phyloP scores from a whole-genome alignment of 2,329 filamentous ascomycete genomes.

The Exophiala calicioides region DNA sequence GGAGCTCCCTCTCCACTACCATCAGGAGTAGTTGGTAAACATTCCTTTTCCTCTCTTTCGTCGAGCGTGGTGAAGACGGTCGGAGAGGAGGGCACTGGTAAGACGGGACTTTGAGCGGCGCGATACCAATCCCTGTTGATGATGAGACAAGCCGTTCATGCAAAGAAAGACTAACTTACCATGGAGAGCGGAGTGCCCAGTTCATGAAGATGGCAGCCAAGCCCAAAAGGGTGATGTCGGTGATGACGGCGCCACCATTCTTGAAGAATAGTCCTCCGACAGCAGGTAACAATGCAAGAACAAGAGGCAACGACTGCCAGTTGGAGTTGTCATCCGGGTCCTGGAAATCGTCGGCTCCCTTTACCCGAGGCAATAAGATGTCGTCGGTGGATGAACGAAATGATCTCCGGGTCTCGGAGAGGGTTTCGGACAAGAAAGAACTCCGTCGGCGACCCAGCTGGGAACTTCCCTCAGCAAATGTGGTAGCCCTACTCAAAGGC shows the following conservation, averaged over 20 bases:
- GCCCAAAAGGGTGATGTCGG: slow-evolving; percentile 77
- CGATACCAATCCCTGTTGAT: slow-evolving; percentile 68
- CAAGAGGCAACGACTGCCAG: slow-evolving; percentile 79
- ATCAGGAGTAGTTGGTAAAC: slow-evolving; percentile 10
- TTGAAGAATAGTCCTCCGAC: slow-evolving; percentile 81
- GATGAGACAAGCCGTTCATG: slow-evolving; percentile 15
- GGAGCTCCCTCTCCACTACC: slow-evolving; percentile 2
- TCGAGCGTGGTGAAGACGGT: slow-evolving; percentile 32
- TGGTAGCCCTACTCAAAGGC: slow-evolving; percentile 39
- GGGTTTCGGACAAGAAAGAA: slow-evolving; percentile 75
- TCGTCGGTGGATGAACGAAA: slow-evolving; percentile 69
- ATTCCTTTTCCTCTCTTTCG: slow-evolving; percentile 37
- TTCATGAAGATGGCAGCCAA: slow-evolving; percentile 85
- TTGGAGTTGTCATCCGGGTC: slow-evolving; percentile 59
- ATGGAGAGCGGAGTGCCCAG: slow-evolving; percentile 88
- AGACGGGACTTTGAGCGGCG: slow-evolving; percentile 65
- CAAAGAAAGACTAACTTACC: slow-evolving; percentile 55
- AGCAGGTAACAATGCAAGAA: slow-evolving; percentile 80
- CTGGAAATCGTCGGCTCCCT: slow-evolving; percentile 37
- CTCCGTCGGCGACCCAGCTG: slow-evolving; percentile 60
- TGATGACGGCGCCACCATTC: slow-evolving; percentile 79
- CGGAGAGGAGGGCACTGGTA: slow-evolving; percentile 49
- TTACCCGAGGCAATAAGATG: slow-evolving; percentile 62
- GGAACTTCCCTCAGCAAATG: slow-evolving; percentile 37
- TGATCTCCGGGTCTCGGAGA: slow-evolving; percentile 66